Evolutionary conservation across 352 stramenopile genomes (phyloP).

Genomic region (Phytophthora constricta): DNA sequence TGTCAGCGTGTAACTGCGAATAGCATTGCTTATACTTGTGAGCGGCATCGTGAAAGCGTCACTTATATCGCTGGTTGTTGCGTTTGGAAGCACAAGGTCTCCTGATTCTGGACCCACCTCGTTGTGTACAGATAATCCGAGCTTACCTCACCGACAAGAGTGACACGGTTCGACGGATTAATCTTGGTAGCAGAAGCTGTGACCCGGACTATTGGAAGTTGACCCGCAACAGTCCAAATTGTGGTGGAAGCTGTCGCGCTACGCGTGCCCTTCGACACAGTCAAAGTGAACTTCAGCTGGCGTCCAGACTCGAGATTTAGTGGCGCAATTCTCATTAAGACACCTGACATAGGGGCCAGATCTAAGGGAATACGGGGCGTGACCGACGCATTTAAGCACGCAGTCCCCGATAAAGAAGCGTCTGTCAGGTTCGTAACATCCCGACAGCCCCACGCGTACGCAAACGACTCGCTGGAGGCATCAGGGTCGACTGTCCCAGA

Average conservation of each 20-base stretch:
- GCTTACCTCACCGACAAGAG: constrained; percentile 40
- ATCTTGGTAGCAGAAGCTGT: constrained; percentile 44
- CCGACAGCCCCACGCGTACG: constrained; percentile 58
- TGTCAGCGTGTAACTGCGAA: constrained; percentile 62
- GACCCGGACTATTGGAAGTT: constrained; percentile 51
- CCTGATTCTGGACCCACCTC: constrained; percentile 66
- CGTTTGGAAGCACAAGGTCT: constrained; percentile 50
- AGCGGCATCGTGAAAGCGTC: constrained; percentile 63
- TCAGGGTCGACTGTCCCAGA: constrained; percentile 64
- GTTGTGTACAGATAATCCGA: constrained; percentile 72
- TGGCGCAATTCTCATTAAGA: constrained; percentile 45
- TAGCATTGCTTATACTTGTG: constrained; percentile 56
- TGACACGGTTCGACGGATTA: constrained; percentile 52
- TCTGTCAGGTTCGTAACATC: constrained; percentile 51
- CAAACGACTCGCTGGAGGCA: constrained; percentile 34
- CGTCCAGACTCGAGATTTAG: constrained; percentile 50
- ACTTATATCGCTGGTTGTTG: constrained; percentile 33
- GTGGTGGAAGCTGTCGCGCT: constrained; percentile 29
- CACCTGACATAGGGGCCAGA: constrained; percentile 10
- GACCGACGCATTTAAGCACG: constrained; percentile 18
- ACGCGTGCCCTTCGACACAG: constrained; percentile 38
- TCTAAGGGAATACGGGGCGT: constrained; percentile 18
- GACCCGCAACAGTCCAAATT: constrained; percentile 59
- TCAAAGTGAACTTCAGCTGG: constrained; percentile 59
- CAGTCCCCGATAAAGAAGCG: constrained; percentile 29